Evolutionary conservation across 1,139 yeast species (phyloP).

Genomic region (Magnusiomyces magnusii): DNA sequence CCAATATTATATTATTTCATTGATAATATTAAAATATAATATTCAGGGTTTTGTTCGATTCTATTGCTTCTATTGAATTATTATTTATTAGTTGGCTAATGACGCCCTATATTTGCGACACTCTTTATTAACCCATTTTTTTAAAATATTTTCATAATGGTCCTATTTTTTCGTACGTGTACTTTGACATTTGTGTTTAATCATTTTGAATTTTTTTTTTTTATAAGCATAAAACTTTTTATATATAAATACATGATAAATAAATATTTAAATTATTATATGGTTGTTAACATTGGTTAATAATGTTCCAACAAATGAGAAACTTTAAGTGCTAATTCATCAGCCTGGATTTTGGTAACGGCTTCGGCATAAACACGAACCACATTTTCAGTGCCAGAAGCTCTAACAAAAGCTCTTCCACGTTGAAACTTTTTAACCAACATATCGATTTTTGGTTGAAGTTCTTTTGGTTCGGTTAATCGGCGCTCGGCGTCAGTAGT

Average conservation of each 20-base stretch:
- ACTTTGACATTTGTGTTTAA: too few relatives aligned
- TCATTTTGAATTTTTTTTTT: background rate
- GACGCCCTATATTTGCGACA: too few relatives aligned
- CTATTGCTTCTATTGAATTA: too few relatives aligned
- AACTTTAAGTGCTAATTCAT: slow-evolving; percentile 47
- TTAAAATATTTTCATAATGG: too few relatives aligned
- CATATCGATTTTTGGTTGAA: slow-evolving; percentile 66
- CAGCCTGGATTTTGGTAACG: slow-evolving; percentile 44
- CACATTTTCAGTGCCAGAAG: slow-evolving; percentile 97
- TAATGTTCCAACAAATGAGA: slow-evolving; percentile 28
- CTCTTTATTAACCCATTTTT: too few relatives aligned
- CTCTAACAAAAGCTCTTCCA: slow-evolving; percentile 91
- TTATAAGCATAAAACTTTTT: background rate
- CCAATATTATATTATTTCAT: too few relatives aligned
- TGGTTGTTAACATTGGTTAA: slow-evolving; percentile 13
- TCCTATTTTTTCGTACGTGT: too few relatives aligned
- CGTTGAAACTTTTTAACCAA: slow-evolving; percentile 48
- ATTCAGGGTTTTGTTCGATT: too few relatives aligned
- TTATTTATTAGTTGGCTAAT: too few relatives aligned
- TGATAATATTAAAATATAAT: too few relatives aligned
- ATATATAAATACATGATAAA: too few relatives aligned
- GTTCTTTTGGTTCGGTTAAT: slow-evolving; percentile 64
- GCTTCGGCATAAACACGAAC: slow-evolving; percentile 96
- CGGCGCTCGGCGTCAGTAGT: slow-evolving; percentile 90
- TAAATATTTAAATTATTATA: too few relatives aligned